Evolutionary conservation across 177 flowering plant genomes (phyloP).

Genomic region (Vitis hybrid): DNA sequence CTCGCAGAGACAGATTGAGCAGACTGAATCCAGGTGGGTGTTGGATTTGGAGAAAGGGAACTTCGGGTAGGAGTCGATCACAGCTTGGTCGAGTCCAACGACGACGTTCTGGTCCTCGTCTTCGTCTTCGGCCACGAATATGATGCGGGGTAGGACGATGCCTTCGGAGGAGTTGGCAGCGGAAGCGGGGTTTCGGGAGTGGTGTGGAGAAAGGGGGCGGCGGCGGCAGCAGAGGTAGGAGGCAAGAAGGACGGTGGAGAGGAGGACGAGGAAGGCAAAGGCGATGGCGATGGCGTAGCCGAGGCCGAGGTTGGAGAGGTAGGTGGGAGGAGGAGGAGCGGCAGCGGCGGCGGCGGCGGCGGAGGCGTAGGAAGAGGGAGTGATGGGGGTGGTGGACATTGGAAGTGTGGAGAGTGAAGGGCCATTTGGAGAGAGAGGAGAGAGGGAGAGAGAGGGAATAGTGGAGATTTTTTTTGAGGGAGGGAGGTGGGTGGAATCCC

Average conservation of each 20-base stretch:
- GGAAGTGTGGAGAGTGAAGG: slow-evolving; percentile 3
- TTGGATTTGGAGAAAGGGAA: slow-evolving; percentile 41
- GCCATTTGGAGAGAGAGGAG: slow-evolving; percentile 27
- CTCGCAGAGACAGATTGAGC: slow-evolving; percentile 87
- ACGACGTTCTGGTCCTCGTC: slow-evolving; percentile 35
- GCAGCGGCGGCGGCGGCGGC: slow-evolving; percentile 14
- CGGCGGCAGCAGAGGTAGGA: slow-evolving; percentile 84
- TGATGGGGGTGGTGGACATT: slow-evolving; percentile 7
- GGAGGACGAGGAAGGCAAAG: slow-evolving; percentile 79
- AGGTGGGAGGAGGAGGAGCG: slow-evolving; percentile 11
- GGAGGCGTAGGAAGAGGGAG: slow-evolving; percentile 29
- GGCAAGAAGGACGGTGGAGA: slow-evolving; percentile 74
- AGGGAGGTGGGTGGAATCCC: slow-evolving; percentile 41
- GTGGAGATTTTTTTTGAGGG: slow-evolving; percentile 10
- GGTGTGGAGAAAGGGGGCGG: slow-evolving; percentile 24
- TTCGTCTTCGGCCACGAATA: slow-evolving; percentile 81
- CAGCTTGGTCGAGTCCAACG: slow-evolving; percentile 66
- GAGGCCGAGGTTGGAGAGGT: slow-evolving; percentile 56
- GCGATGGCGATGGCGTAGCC: slow-evolving; percentile 90
- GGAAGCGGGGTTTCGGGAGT: slow-evolving; percentile 1
- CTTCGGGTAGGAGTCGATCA: slow-evolving; percentile 88
- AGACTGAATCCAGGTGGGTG: slow-evolving; percentile 28
- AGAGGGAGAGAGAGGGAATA: slow-evolving; percentile 7
- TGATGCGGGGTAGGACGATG: slow-evolving; percentile 66
- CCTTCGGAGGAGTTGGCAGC: slow-evolving; percentile 26